These are phyloP conservation scores for Micractinium conductrix DNA, from an alignment of 139 green algal genomes.

Conservation along the genomic window DNA sequence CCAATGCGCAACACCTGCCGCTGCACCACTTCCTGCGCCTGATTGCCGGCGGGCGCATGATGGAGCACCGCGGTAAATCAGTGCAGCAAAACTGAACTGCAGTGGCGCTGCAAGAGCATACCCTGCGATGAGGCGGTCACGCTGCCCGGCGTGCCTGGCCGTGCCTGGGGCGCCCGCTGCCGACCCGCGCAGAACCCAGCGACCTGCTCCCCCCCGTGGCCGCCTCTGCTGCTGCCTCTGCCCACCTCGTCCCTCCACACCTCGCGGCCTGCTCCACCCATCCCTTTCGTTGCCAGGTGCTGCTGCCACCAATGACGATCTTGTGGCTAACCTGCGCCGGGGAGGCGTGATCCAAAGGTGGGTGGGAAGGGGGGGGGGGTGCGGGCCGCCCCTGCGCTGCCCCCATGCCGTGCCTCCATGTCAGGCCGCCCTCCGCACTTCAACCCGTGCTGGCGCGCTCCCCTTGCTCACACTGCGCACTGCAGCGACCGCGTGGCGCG, in stretches of 20 bases:
- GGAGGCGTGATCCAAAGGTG: slow-evolving; percentile 48
- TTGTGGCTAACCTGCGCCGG: slow-evolving; percentile 55
- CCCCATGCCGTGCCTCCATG: neutral
- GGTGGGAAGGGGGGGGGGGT: neutral
- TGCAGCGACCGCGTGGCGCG: slow-evolving; percentile 58
- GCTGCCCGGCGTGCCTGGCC: too few species aligned
- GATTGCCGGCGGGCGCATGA: slow-evolving; percentile 50
- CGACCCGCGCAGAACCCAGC: too few species aligned
- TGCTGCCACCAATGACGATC: slow-evolving; percentile 64
- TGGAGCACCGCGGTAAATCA: slow-evolving; percentile 42
- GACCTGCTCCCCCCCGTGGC: too few species aligned
- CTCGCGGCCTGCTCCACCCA: too few species aligned
- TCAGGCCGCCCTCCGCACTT: neutral
- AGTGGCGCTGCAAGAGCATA: too few species aligned
- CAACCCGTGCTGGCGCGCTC: neutral
- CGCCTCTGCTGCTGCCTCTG: too few species aligned
- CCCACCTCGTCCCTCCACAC: too few species aligned
- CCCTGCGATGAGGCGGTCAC: too few species aligned
- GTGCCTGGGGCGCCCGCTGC: too few species aligned
- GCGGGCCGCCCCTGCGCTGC: neutral
- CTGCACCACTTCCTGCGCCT: slow-evolving; percentile 64
- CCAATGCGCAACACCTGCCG: slow-evolving; percentile 37
- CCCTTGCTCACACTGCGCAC: neutral
- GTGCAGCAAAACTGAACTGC: too few species aligned
- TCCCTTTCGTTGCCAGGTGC: too few species aligned